phyloP scores from a whole-genome alignment of 208 protist genomes.

The Crithidia expoeki region DNA sequence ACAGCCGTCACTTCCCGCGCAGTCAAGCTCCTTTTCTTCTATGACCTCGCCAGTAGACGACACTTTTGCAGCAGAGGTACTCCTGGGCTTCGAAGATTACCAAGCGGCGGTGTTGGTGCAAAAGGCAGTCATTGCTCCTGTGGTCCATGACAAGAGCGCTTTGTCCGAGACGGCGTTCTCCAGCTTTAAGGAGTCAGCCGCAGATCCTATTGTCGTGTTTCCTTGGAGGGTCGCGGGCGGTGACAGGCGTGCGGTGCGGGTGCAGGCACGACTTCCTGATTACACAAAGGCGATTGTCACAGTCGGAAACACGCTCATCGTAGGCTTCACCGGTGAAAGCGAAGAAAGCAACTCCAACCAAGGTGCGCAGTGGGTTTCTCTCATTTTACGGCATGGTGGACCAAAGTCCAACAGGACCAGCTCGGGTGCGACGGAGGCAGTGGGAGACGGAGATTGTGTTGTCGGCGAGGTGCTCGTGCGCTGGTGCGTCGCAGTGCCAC shows the following conservation, averaged over 20 bases:
- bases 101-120: constrained; percentile 5
- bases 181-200: not conserved
- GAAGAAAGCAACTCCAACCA: not conserved
- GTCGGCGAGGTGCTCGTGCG: constrained; percentile 24
- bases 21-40: not conserved
- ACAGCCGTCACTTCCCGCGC: not conserved
- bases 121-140: not conserved
- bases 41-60: not conserved
- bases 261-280: constrained; percentile 11
- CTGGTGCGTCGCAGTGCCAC: constrained; percentile 18
- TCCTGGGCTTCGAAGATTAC: constrained; percentile 22
- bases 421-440: not conserved
- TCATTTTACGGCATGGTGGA: not conserved
- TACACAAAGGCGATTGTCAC: not conserved
- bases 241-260: constrained; percentile 13
- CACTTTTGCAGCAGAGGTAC: not conserved
- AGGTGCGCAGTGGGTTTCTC: constrained; percentile 33
- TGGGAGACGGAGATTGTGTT: constrained; percentile 1
- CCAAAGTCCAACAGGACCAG: not conserved
- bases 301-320: constrained; percentile 11
- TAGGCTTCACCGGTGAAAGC: not conserved
- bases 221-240: constrained; percentile 3
- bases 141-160: not conserved
- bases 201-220: constrained; percentile 9
- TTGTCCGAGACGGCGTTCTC: not conserved